Conservation (phyloP, 805 yeast species). For the Metschnikowia hibisci region DNA sequence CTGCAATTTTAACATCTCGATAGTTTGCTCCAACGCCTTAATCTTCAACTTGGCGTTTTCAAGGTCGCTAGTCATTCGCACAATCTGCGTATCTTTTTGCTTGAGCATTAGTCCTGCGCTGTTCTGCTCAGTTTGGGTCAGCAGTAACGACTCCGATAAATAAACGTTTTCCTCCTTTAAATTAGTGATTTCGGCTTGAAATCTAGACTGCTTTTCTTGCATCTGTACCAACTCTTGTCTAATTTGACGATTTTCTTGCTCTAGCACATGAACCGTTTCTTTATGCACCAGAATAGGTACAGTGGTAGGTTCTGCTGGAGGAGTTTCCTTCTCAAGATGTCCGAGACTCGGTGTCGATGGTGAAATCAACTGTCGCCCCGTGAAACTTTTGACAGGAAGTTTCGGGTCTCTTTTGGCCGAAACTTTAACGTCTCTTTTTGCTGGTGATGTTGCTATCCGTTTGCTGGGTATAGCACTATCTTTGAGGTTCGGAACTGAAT, state of each 20-base stretch:
- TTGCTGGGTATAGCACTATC: slow-evolving; percentile 51
- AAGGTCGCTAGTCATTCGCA: slow-evolving; percentile 56
- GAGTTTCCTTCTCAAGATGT: slow-evolving; percentile 4
- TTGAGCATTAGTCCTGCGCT: slow-evolving; percentile 49
- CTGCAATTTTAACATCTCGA: slow-evolving; percentile 25
- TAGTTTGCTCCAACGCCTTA: slow-evolving; percentile 49
- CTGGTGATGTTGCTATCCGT: slow-evolving; percentile 68
- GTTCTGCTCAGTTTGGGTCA: slow-evolving; percentile 34
- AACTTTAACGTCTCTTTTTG: slow-evolving; percentile 28
- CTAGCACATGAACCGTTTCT: slow-evolving; percentile 38
- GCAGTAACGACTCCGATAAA: slow-evolving; percentile 7
- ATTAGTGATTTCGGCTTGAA: slow-evolving; percentile 24
- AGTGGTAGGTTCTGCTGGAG: not conserved
- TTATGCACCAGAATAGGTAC: slow-evolving; percentile 2
- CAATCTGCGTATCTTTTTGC: slow-evolving; percentile 66
- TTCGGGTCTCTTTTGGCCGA: slow-evolving; percentile 31
- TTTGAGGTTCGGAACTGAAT: slow-evolving; percentile 6
- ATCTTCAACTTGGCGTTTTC: slow-evolving; percentile 54
- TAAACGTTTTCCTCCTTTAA: slow-evolving; percentile 27
- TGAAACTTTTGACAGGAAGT: slow-evolving; percentile 32
- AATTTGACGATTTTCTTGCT: slow-evolving; percentile 53
- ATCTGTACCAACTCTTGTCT: slow-evolving; percentile 18
- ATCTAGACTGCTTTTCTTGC: slow-evolving; percentile 21
- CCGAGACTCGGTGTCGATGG: slow-evolving; percentile 10
- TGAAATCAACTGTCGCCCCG: slow-evolving; percentile 40